Evolutionary conservation across 805 yeast species (phyloP), one percentile per base, ranked within the genome.

Genomic region (Starmerella ratchasimensis): DNA sequence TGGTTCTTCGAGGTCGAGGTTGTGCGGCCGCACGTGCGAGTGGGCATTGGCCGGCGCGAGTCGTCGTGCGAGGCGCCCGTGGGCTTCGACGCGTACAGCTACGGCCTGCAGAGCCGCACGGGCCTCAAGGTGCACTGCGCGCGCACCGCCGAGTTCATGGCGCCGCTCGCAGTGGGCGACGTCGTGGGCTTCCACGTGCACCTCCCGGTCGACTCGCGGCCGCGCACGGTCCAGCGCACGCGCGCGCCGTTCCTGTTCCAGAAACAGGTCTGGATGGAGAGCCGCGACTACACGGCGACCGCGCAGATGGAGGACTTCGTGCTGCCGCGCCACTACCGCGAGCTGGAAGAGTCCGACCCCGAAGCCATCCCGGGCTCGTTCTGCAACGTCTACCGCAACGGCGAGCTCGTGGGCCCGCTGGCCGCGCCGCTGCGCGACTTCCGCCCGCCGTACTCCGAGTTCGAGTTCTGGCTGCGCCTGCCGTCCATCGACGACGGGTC

Each of bases 1-100:
- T 78, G 80, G 64, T 88, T 76, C 56, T 74, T 81, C 58, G 97
- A 88, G 56, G 76, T 74, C 44, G 67, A 71, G 38, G 69, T 88
- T 2, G 38, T 73, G 4, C 57, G 57, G 21, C 66, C 68, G 4
- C 51, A 53, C 32, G 83, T 90, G 1, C 61, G 98, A 21, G 53
- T 86, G 21, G 99, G 99, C 0, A 53, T 88, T 26, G 78, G 78
- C 0, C 63, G 97, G 36, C 68, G 83, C 44, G 97, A 88, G 52
- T 90, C 94, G 2, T 72, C 83, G 34, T 58, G 86, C 31, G 96
- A 88, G 48, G 94, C 93, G 0, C 97, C 99, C 0, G 90, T 86
- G 5, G 99, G 99, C 3, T 82, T 72, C 51, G 97, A 90, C 57
- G 88, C 84, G 0, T 90, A 84, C 59, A 88, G 95, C 0, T 88